These are phyloP conservation scores for Hyphopichia fennica DNA, from an alignment of 1,139 yeast genomes.

Conservation along the genomic window DNA sequence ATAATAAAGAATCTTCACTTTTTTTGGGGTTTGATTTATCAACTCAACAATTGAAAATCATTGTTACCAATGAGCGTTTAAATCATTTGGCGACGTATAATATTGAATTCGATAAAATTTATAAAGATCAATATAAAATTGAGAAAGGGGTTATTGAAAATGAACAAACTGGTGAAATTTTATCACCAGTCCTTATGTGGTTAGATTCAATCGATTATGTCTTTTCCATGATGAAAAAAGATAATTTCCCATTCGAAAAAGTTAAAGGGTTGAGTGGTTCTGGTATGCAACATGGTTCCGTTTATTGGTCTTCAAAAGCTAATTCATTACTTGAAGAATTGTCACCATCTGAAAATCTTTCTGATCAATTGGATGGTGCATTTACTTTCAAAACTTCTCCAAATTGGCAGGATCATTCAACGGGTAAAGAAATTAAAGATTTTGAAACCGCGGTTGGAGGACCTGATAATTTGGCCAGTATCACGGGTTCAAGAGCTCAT, in stretches of 20 bases:
- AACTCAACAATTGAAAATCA: slow-evolving; percentile 83
- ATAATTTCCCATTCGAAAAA: slow-evolving; percentile 54
- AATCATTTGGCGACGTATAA: slow-evolving; percentile 55
- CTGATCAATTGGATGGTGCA: slow-evolving; percentile 48
- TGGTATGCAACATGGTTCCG: slow-evolving; percentile 92
- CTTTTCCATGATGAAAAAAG: slow-evolving; percentile 52
- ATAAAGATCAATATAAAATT: slow-evolving; percentile 56
- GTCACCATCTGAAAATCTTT: slow-evolving; percentile 28
- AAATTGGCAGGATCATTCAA: slow-evolving; percentile 94
- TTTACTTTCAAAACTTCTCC: slow-evolving; percentile 72
- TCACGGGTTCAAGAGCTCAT: slow-evolving; percentile 88
- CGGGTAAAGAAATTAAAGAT: slow-evolving; percentile 62
- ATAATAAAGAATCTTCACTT: slow-evolving; percentile 20
- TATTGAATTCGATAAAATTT: slow-evolving; percentile 72
- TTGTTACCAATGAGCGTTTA: slow-evolving; percentile 59
- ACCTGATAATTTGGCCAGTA: slow-evolving; percentile 57
- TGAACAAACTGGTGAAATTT: slow-evolving; percentile 53
- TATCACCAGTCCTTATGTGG: slow-evolving; percentile 91
- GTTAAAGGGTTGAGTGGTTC: slow-evolving; percentile 83
- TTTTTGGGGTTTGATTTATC: slow-evolving; percentile 82
- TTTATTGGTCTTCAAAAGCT: slow-evolving; percentile 67
- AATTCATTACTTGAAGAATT: slow-evolving; percentile 30
- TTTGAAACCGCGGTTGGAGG: slow-evolving; percentile 68
- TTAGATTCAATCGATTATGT: slow-evolving; percentile 75
- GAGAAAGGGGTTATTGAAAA: slow-evolving; percentile 68